These are phyloP conservation scores for Rhizopogon vesiculosus DNA, from an alignment of 768 basidiomycete species.

Conservation along the genomic window DNA sequence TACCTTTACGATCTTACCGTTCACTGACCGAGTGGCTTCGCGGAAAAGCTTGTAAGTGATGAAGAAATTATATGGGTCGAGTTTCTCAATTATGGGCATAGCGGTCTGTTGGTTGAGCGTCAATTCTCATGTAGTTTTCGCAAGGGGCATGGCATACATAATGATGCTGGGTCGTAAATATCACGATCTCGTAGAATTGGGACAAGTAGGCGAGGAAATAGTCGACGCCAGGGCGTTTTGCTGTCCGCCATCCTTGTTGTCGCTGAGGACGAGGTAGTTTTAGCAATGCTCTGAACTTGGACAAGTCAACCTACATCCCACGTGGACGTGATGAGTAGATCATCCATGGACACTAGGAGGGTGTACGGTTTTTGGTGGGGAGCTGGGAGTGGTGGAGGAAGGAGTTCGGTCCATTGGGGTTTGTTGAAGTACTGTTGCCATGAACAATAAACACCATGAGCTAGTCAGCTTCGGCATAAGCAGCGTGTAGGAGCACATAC, in stretches of 20 bases:
- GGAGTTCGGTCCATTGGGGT: conserved; percentile 87
- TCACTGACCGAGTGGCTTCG: conserved; percentile 80
- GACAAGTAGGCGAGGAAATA: conserved; percentile 97
- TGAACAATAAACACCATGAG: background rate
- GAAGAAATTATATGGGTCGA: conserved; percentile 91
- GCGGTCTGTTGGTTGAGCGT: conserved; percentile 60
- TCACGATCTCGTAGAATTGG: conserved; percentile 96
- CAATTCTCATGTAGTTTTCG: background rate
- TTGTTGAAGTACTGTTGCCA: conserved; percentile 77
- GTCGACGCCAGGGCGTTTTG: conserved; percentile 95
- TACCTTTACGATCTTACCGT: conserved; percentile 86
- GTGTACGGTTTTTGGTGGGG: conserved; percentile 91
- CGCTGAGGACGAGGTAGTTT: conserved; percentile 46
- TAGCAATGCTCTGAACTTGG: background rate
- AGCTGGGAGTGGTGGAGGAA: conserved; percentile 80
- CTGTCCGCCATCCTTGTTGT: conserved; percentile 93
- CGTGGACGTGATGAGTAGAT: conserved; percentile 83
- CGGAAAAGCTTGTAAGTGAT: conserved; percentile 89
- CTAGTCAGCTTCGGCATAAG: background rate
- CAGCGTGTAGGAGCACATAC: conserved; percentile 37
- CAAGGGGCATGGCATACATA: conserved; percentile 58
- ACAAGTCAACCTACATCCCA: conserved; percentile 79
- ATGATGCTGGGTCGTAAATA: conserved; percentile 87
- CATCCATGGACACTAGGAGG: conserved; percentile 85
- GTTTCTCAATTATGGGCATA: conserved; percentile 81